A percentile compares a stretch with the other conserved stretches of the same genome.
Conservation (phyloP, 345 rosid genomes). For the Hypericum perforatum region DNA sequence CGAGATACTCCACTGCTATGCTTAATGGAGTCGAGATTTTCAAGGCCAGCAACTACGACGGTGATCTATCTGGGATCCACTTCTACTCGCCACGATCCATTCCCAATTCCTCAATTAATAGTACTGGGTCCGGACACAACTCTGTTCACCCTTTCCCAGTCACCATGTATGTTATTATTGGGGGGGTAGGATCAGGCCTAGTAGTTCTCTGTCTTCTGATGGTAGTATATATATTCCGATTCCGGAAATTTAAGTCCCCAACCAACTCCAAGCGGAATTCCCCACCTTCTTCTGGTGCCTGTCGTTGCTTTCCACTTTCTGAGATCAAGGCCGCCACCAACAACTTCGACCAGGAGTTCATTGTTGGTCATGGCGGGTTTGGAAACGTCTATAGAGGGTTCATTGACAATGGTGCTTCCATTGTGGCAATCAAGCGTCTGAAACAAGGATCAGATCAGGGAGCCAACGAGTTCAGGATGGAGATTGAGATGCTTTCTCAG, state of each 20-base stretch:
- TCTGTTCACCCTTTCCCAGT: no score
- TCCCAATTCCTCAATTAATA: background rate
- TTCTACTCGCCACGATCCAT: no score
- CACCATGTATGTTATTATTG: no score
- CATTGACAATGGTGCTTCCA: constrained; percentile 18
- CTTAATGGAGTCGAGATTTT: constrained; percentile 48
- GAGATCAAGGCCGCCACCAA: constrained; percentile 28
- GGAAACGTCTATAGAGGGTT: constrained; percentile 34
- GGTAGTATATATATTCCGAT: no score
- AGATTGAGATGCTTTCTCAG: constrained; percentile 34
- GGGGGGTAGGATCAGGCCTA: no score
- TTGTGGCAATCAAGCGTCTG: constrained; percentile 31
- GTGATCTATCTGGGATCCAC: no score
- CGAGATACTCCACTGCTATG: constrained; percentile 23
- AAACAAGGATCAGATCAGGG: constrained; percentile 26
- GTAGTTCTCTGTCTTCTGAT: no score
- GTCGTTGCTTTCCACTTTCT: constrained; percentile 6
- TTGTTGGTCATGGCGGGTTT: constrained; percentile 33
- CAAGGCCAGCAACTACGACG: constrained; percentile 19
- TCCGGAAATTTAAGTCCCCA: constrained; percentile 1
- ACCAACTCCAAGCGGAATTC: constrained; percentile 6
- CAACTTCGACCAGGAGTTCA: constrained; percentile 21
- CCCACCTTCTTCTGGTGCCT: no score
- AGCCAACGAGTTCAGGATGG: constrained; percentile 26
- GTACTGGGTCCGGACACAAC: no score